Evolutionary conservation across 2,329 filamentous ascomycete genomes (phyloP), one percentile per base, ranked within the genome.

Genomic region (Exophiala calicioides): DNA sequence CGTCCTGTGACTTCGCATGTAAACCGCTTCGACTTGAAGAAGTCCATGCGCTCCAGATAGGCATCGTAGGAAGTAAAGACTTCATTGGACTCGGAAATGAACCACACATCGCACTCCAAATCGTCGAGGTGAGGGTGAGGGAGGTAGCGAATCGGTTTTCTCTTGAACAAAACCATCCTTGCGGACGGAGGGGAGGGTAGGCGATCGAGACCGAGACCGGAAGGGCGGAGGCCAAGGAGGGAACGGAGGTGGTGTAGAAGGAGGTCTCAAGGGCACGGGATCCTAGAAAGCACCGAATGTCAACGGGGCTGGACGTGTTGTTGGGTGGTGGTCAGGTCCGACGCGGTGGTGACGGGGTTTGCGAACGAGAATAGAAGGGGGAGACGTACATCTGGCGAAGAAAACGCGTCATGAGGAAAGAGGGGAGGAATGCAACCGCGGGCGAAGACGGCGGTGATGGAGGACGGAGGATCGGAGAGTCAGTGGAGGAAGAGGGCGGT

Each of bases 1-100:
- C 95, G 91, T 43, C 93, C 93, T 9, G 90, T 95, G 57, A 97
- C 94, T 65, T 95, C 88, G 68, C 94, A 95, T 52, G 94, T 95
- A 68, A 97, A 98, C 44, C 86, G 83, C 63, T 84, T 88, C 13
- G 53, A 52, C 48, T 59, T 59, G 54, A 56, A 59, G 41, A 57
- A 59, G 53, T 59, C 57, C 57, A 59, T 59, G 47, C 90, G 82
- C 59, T 80, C 78, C 26, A 96, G 71, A 69, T 95, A 98, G 31
- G 85, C 82, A 62, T 96, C 90, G 67, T 97, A 97, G 39, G 84
- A 85, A 15, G 78, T 75, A 64, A 97, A 98, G 47, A 96, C 77
- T 70, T 98, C 93, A 32, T 86, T 88, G 10, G 93, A 97, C 68
- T 90, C 83, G 46, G 84, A 77, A 55, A 98, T 95, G 55, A 89